phyloP scores from a whole-genome alignment of 2,329 filamentous ascomycete species.

The Claviceps arundinis region DNA sequence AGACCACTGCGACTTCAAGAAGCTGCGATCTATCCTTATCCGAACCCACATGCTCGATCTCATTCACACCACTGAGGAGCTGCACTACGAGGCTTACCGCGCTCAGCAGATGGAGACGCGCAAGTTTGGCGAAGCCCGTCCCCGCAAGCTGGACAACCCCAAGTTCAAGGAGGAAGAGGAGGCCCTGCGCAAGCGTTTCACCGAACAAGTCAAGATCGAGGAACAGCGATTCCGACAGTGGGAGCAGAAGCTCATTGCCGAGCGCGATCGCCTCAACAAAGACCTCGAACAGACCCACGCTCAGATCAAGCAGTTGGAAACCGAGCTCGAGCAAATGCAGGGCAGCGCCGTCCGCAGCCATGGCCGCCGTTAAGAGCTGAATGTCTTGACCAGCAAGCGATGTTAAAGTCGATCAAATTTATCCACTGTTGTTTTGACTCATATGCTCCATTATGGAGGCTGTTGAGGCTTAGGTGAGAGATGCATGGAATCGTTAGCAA shows the following conservation, averaged over 20 bases:
- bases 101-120: conserved; percentile 99
- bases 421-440: conserved; percentile 14
- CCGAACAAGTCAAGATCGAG: conserved; percentile 99
- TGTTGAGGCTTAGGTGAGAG: conserved; percentile 19
- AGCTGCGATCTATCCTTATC: conserved; percentile 96
- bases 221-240: conserved; percentile 98
- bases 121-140: conserved; percentile 96
- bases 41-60: conserved; percentile 99
- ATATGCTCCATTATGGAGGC: conserved; percentile 18
- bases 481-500: conserved; percentile 3
- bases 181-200: conserved; percentile 95
- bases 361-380: conserved; percentile 63
- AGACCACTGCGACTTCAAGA: conserved; percentile 99
- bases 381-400: conserved; percentile 8
- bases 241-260: conserved; percentile 99
- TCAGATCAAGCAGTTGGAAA: conserved; percentile 81
- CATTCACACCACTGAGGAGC: conserved; percentile 98
- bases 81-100: conserved; percentile 98
- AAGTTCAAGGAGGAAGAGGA: conserved; percentile 99
- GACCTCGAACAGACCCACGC: conserved; percentile 97
- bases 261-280: conserved; percentile 99
- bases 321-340: conserved; percentile 88
- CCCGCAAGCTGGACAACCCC: conserved; percentile 97
- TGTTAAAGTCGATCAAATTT: conserved; percentile 16
- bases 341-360: conserved; percentile 81